A percentile compares a stretch with the other conserved stretches of the same genome.
phyloP scores from a whole-genome alignment of 805 yeast species.

The Cyberlindnera galapagoensis region DNA sequence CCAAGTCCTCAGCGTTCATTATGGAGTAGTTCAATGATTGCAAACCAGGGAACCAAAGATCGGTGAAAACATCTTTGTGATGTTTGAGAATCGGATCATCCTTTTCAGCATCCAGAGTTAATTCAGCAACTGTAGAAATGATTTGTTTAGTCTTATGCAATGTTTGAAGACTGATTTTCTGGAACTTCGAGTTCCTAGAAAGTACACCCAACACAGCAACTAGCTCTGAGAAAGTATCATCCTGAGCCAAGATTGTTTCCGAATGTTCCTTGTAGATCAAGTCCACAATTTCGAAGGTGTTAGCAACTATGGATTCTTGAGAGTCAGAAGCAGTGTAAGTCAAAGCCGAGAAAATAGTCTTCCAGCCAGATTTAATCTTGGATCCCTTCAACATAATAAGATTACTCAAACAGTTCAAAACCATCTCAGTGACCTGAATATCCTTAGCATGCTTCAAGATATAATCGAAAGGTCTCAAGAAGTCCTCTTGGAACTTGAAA shows the following conservation, averaged over 20 bases:
- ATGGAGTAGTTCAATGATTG: slow-evolving; percentile 81
- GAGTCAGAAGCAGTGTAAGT: slow-evolving; percentile 62
- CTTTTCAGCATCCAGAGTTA: slow-evolving; percentile 26
- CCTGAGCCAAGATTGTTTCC: slow-evolving; percentile 60
- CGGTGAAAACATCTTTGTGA: slow-evolving; percentile 39
- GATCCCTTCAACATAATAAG: slow-evolving; percentile 72
- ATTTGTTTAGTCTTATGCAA: slow-evolving; percentile 64
- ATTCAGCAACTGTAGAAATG: slow-evolving; percentile 50
- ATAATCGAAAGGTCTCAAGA: slow-evolving; percentile 82
- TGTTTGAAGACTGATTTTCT: slow-evolving; percentile 73
- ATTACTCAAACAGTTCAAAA: slow-evolving; percentile 80
- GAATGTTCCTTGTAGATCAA: slow-evolving; percentile 57
- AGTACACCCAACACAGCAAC: slow-evolving; percentile 73
- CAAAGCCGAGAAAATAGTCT: slow-evolving; percentile 74
- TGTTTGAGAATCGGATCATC: slow-evolving; percentile 21
- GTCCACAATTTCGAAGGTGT: slow-evolving; percentile 57
- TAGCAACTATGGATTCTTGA: slow-evolving; percentile 52
- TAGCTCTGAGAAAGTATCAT: slow-evolving; percentile 52
- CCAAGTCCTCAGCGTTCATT: slow-evolving; percentile 90
- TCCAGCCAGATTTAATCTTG: slow-evolving; percentile 90
- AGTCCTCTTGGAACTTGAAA: slow-evolving; percentile 92
- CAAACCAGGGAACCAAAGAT: slow-evolving; percentile 82
- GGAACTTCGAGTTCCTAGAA: slow-evolving; percentile 79
- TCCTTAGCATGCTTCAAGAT: slow-evolving; percentile 64
- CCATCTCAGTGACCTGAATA: slow-evolving; percentile 76